These are phyloP conservation scores for Articulospora tetracladia DNA, from an alignment of 495 filamentous ascomycete species.

Conservation along the genomic window DNA sequence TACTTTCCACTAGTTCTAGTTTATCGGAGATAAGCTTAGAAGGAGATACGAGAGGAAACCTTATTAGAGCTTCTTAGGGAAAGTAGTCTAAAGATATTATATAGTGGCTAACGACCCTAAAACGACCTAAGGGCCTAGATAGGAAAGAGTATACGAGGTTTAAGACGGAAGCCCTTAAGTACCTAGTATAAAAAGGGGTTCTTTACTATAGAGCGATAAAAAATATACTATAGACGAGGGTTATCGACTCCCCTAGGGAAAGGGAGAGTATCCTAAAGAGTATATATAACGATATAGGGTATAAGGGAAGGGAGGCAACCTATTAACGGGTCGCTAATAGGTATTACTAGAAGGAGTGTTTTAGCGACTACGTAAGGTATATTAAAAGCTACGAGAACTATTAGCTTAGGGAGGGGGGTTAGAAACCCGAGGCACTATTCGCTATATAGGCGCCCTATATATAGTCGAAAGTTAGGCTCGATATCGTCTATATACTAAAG, in stretches of 20 bases:
- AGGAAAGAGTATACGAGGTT: background rate
- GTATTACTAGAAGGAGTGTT: background rate
- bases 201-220: background rate
- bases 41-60: background rate
- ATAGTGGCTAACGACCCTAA: background rate
- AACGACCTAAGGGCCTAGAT: background rate
- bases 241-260: background rate
- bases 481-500: background rate
- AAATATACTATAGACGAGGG: background rate
- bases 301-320: background rate
- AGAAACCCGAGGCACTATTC: background rate
- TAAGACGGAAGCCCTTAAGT: background rate
- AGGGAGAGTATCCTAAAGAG: background rate
- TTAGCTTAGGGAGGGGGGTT: background rate
- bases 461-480: background rate
- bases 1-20: background rate
- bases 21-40: background rate
- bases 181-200: background rate
- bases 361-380: background rate
- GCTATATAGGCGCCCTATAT: background rate
- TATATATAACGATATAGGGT: too few relatives aligned
- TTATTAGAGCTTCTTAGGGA: background rate
- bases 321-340: background rate
- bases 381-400: background rate
- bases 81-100: background rate